phyloP scores from a whole-genome alignment of 176 grass and related monocot species.

The Oryza meyeriana region DNA sequence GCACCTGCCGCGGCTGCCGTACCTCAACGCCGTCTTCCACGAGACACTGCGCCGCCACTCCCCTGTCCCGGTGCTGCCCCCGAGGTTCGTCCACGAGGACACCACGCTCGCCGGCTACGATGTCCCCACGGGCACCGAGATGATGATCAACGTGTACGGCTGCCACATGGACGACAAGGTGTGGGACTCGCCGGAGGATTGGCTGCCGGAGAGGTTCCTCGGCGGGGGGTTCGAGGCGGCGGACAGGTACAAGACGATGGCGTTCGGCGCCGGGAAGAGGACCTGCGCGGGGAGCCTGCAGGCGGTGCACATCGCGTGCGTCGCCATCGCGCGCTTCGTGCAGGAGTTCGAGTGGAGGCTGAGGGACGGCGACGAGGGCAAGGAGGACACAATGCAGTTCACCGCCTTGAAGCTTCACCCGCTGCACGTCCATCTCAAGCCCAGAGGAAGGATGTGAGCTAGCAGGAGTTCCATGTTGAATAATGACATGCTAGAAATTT shows the following conservation, averaged over 20 bases:
- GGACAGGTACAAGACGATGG: conserved; percentile 66
- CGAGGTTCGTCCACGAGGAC: conserved; percentile 72
- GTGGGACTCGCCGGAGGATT: conserved; percentile 62
- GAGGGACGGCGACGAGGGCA: conserved; percentile 57
- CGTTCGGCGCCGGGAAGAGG: conserved; percentile 76
- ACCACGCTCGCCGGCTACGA: conserved; percentile 61
- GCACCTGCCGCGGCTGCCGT: conserved; percentile 47
- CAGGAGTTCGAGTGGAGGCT: conserved; percentile 72
- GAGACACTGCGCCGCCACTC: conserved; percentile 65
- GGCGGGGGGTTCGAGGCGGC: conserved; percentile 27
- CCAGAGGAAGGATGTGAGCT: conserved; percentile 29
- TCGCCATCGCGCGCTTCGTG: conserved; percentile 53
- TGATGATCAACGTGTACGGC: conserved; percentile 70
- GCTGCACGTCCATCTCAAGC: conserved; percentile 47
- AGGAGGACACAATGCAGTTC: conserved; percentile 61
- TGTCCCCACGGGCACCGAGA: conserved; percentile 54
- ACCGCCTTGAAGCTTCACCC: conserved; percentile 59
- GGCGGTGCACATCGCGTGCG: conserved; percentile 51
- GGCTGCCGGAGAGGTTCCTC: conserved; percentile 84
- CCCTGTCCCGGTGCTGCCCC: conserved; percentile 39
- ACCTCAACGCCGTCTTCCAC: conserved; percentile 77
- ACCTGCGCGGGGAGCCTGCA: conserved; percentile 63
- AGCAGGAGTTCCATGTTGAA: not conserved
- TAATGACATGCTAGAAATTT: no score
- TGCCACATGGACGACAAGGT: conserved; percentile 72